Evolutionary conservation across 495 filamentous ascomycete species (phyloP).

Genomic region (Neurospora sp.): DNA sequence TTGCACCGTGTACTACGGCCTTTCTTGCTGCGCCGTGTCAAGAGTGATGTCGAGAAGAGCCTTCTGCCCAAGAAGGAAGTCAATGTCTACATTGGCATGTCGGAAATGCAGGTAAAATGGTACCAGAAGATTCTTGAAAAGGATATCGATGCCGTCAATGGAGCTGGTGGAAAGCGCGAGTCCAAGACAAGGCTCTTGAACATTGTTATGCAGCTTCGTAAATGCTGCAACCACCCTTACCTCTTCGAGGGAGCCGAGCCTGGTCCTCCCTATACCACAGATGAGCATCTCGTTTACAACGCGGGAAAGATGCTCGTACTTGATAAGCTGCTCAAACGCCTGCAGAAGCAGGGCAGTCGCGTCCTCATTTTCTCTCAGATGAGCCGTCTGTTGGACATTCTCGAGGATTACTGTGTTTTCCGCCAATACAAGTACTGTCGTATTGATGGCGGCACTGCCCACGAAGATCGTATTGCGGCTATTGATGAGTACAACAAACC

Average conservation of each 20-base stretch:
- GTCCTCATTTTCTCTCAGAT: conserved; percentile 99
- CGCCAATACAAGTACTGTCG: conserved; percentile 91
- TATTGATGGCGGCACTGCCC: conserved; percentile 94
- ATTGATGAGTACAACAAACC: conserved; percentile 98
- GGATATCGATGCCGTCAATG: conserved; percentile 98
- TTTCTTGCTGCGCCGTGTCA: conserved; percentile 91
- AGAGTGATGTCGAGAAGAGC: conserved; percentile 98
- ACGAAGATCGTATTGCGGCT: conserved; percentile 93
- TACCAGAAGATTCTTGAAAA: conserved; percentile 99
- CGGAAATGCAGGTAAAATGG: conserved; percentile 98
- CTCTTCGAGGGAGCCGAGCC: conserved; percentile 97
- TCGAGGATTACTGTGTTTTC: conserved; percentile 98
- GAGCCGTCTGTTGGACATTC: conserved; percentile 92
- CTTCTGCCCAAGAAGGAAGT: conserved; percentile 94
- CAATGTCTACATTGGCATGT: conserved; percentile 96
- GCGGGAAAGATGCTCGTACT: conserved; percentile 97
- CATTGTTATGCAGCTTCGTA: conserved; percentile 99
- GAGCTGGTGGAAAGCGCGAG: conserved; percentile 89
- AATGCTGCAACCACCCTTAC: conserved; percentile 99
- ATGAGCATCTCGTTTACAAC: conserved; percentile 90
- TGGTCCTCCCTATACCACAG: conserved; percentile 94
- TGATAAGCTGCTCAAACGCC: conserved; percentile 77
- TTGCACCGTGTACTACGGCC: conserved; percentile 88
- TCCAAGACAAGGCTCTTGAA: conserved; percentile 99
- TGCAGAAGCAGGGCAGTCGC: conserved; percentile 78